Evolutionary conservation across 176 grass and related monocot species (phyloP).

Genomic region (Pharus latifolius): DNA sequence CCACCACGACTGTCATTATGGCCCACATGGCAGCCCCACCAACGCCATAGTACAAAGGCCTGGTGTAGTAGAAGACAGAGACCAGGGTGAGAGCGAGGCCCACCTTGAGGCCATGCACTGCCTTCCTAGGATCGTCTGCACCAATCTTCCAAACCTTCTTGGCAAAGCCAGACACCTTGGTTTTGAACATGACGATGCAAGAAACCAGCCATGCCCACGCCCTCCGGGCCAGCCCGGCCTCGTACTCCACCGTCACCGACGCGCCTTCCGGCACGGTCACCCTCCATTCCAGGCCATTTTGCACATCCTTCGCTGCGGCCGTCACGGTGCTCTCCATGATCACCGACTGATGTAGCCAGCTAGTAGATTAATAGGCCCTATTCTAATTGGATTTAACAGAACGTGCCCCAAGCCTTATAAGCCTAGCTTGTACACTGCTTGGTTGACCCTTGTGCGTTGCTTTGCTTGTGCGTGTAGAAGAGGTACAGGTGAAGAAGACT

Average conservation of each 20-base stretch:
- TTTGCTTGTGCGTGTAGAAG: neutral
- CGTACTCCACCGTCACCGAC: slow-evolving; percentile 19
- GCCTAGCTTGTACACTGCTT: neutral
- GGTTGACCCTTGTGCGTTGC: slow-evolving; percentile 18
- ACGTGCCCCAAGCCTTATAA: neutral
- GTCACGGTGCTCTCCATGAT: slow-evolving; percentile 1
- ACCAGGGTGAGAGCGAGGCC: slow-evolving; percentile 55
- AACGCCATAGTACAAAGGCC: slow-evolving; percentile 48
- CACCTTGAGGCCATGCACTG: slow-evolving; percentile 49
- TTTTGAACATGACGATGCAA: neutral
- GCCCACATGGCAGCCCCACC: slow-evolving; percentile 57
- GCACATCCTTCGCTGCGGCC: slow-evolving; percentile 15
- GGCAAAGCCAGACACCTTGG: neutral
- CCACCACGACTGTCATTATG: slow-evolving; percentile 49
- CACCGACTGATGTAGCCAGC: neutral
- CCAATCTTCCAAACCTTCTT: slow-evolving; percentile 43
- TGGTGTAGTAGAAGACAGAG: slow-evolving; percentile 55
- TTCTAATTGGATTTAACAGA: neutral
- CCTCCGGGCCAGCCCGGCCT: neutral
- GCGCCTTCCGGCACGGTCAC: slow-evolving; percentile 44
- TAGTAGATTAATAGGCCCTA: neutral
- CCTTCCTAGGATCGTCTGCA: slow-evolving; percentile 44
- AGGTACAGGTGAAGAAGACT: neutral
- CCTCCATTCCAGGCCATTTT: slow-evolving; percentile 37
- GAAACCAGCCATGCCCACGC: slow-evolving; percentile 17